Base-by-base conservation (phyloP, 2,329 filamentous ascomycete genomes). In the Epichloe typhina region DNA sequence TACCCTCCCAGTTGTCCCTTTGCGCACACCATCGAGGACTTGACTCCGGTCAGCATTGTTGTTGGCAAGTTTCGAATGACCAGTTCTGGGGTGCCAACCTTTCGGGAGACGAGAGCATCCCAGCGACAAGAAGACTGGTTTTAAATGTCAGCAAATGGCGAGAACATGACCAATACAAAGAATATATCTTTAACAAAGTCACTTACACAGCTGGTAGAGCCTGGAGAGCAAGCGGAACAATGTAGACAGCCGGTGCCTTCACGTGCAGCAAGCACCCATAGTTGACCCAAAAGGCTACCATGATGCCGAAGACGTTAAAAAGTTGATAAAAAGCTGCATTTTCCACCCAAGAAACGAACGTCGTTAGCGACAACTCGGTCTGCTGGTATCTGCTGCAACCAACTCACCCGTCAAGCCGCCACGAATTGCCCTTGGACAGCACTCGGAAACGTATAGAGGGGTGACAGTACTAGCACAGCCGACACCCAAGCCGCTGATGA, bases 21-120 rank as follows among this genome's bases (percentile, higher is more conserved):
- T 80, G 78, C 23, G 82, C 83, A 23, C 83, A 74, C 76, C 79
- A 86, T 56, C 83, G 75, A 13, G 83, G 82, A 6, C 79, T 83
- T 53, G 15, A 74, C 71, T 4, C 12, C 17, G 11, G 36, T 60
- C 42, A 60, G 54, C 21, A 39, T 38, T 6, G 19, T 15, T 40
- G 36, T 40, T 11, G 23, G 12, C 6, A 9, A 31, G 4, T 4
- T 13, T 17, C 6, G 13, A 21, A 31, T 11, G 2, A 4, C 8
- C 2, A 13, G 35, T 45, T 19, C 37, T 35, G 31, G 38, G 17
- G 8, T 15, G 19, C 4, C 4, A 12, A 66, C 66, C 66, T 70
- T 55, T 76, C 74, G 11, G 72, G 71, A 59, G 80, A 83, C 47
- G 82, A 62, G 2, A 77, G 60, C 73, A 87, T 84, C 56, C 79